Evolutionary conservation across 352 stramenopile genomes (phyloP).

Genomic region (Phytophthora crassamura): DNA sequence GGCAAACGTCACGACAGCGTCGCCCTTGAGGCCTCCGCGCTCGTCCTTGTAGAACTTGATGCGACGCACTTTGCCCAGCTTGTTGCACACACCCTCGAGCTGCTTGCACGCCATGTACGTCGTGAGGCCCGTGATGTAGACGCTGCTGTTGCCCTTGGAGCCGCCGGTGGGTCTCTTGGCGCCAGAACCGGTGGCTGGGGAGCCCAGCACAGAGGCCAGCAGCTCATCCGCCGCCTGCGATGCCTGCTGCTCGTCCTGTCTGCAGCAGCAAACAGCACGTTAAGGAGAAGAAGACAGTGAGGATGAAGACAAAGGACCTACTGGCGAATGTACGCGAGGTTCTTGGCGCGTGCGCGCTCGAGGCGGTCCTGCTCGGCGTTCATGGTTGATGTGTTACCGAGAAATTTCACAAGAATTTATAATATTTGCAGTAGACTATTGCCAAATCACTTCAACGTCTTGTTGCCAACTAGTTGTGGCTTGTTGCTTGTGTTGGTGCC

Average conservation of each 20-base stretch:
- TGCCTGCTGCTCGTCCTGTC: conserved; percentile 59
- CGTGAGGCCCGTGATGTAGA: conserved; percentile 81
- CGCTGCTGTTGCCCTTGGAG: conserved; percentile 64
- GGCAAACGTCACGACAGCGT: conserved; percentile 84
- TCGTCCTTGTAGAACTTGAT: conserved; percentile 91
- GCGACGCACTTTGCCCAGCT: conserved; percentile 82
- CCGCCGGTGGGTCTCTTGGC: conserved; percentile 4
- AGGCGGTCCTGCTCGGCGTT: conserved; percentile 64
- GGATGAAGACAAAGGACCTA: conserved; percentile 9
- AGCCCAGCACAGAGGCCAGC: conserved; percentile 37
- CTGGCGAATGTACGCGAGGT: conserved; percentile 81
- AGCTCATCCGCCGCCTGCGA: conserved; percentile 52
- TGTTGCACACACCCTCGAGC: conserved; percentile 73
- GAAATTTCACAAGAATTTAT: neutral
- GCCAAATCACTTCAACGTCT: no score
- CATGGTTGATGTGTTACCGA: conserved; percentile 28
- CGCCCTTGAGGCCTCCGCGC: conserved; percentile 80
- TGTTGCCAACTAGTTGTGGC: no score
- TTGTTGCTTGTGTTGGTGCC: no score
- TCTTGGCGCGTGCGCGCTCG: conserved; percentile 66
- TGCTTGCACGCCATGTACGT: conserved; percentile 88
- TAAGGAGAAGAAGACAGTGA: neutral
- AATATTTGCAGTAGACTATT: conserved; percentile 1
- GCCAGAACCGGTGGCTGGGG: conserved; percentile 8
- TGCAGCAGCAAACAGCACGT: conserved; percentile 17